These are phyloP conservation scores for Graphium sp. DNA, from an alignment of 2,329 filamentous ascomycete species.

Conservation along the genomic window DNA sequence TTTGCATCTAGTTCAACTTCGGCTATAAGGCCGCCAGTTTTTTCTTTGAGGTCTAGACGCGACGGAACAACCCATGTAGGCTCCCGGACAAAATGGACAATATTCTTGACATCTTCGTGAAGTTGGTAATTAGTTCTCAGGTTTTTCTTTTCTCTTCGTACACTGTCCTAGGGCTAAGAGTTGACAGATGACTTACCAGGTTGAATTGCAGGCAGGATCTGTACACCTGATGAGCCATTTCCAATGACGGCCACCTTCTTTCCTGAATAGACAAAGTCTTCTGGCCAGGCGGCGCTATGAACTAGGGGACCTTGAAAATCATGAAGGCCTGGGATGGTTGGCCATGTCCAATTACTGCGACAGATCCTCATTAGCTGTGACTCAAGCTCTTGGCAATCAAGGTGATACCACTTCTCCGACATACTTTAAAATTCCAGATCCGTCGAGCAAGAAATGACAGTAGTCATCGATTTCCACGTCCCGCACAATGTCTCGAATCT, in stretches of 20 bases:
- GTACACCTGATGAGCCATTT: constrained; percentile 31
- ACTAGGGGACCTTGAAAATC: constrained; percentile 29
- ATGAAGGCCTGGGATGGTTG: constrained; percentile 26
- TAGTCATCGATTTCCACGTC: constrained; percentile 22
- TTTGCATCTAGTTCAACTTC: constrained; percentile 5
- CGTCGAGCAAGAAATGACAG: constrained; percentile 30
- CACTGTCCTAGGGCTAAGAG: neutral
- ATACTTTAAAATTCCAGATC: constrained; percentile 34
- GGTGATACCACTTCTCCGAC: too few species aligned
- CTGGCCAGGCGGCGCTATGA: constrained; percentile 36
- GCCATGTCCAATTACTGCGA: constrained; percentile 40
- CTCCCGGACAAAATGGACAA: constrained; percentile 14
- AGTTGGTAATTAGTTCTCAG: constrained; percentile 2
- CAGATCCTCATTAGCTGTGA: too few species aligned
- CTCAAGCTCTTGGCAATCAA: too few species aligned
- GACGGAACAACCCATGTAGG: constrained; percentile 13
- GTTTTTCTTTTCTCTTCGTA: too few species aligned
- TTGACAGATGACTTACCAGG: constrained; percentile 7
- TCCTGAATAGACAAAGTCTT: constrained; percentile 26
- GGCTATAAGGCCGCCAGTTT: constrained; percentile 14
- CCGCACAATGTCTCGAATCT: constrained; percentile 18
- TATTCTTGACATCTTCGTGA: constrained; percentile 6
- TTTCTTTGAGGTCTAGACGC: constrained; percentile 10
- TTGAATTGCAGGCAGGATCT: constrained; percentile 28
- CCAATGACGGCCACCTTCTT: constrained; percentile 38